phyloP scores from a whole-genome alignment of 2,329 filamentous ascomycete genomes.

The Fusarium sp. region DNA sequence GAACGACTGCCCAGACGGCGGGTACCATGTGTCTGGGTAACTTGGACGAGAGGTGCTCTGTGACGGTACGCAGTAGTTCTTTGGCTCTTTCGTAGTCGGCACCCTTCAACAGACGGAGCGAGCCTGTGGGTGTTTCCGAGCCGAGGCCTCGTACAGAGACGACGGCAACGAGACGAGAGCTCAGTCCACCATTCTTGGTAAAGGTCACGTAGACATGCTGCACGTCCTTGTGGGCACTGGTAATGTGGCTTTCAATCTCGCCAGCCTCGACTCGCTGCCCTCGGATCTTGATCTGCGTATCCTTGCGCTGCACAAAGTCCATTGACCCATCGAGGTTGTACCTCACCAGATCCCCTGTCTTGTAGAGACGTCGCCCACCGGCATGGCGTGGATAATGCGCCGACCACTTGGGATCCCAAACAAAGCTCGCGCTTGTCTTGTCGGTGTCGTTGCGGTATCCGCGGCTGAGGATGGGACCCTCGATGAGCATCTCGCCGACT shows the following conservation, averaged over 20 bases:
- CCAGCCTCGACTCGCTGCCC: conserved; percentile 63
- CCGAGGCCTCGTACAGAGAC: too few species aligned
- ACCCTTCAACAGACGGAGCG: too few species aligned
- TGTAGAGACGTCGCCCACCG: conserved; percentile 49
- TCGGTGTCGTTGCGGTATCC: conserved; percentile 19
- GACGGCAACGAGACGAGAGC: too few species aligned
- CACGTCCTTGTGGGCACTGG: background rate
- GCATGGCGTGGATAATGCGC: conserved; percentile 58
- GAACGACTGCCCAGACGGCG: too few species aligned
- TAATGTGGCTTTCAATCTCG: conserved; percentile 23
- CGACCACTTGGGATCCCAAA: conserved; percentile 1
- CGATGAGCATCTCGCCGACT: conserved; percentile 34
- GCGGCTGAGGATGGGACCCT: conserved; percentile 27
- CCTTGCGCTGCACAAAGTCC: conserved; percentile 5
- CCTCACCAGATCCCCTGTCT: conserved; percentile 1
- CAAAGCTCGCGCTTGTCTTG: conserved; percentile 5
- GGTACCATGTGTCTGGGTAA: too few species aligned
- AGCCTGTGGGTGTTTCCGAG: too few species aligned
- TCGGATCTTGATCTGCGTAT: background rate
- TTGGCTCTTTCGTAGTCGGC: too few species aligned
- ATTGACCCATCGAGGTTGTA: background rate
- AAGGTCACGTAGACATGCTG: too few species aligned
- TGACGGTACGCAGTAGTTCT: too few species aligned
- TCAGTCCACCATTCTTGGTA: too few species aligned
- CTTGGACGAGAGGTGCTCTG: too few species aligned